A percentile compares a stretch with the other conserved stretches of the same genome.
These are phyloP conservation scores for Colletotrichum sp. DNA, from an alignment of 2,329 filamentous ascomycete species.

Conservation along the genomic window DNA sequence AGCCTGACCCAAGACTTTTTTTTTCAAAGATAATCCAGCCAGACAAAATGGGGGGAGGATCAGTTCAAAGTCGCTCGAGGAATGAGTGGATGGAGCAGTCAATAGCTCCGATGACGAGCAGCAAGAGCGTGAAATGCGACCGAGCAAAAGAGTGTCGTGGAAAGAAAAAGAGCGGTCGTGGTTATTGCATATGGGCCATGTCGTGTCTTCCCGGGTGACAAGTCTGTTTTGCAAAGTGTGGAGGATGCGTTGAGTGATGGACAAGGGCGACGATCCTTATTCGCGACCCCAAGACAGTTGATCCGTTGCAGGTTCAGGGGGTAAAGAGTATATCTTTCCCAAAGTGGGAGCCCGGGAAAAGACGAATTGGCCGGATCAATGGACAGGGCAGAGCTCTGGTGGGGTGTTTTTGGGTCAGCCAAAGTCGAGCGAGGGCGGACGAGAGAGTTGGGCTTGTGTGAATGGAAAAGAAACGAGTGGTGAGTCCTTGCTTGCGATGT, in stretches of 20 bases:
- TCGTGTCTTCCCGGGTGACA: conserved; percentile 13
- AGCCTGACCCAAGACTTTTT: not conserved
- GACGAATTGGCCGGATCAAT: not conserved
- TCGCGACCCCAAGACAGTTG: conserved; percentile 19
- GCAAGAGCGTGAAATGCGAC: not conserved
- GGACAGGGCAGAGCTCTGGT: not conserved
- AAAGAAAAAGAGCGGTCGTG: conserved; percentile 4
- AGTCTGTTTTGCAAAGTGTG: conserved; percentile 6
- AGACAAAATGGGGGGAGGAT: not conserved
- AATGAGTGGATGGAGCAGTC: not conserved
- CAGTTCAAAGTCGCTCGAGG: not conserved
- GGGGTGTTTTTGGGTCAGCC: conserved; percentile 1
- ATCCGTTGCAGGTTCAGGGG: conserved; percentile 14
- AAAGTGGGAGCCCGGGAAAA: conserved; percentile 2
- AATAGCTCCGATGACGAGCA: conserved; percentile 7
- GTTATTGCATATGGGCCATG: conserved; percentile 19
- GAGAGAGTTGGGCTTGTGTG: not conserved
- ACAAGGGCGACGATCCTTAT: conserved; percentile 22
- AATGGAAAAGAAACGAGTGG: conserved; percentile 13
- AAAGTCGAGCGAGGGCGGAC: not conserved
- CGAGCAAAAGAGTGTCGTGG: conserved; percentile 1
- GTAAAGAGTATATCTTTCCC: not conserved
- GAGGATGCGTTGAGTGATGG: conserved; percentile 6
- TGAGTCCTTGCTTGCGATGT: not conserved
- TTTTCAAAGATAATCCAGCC: not conserved